phyloP scores from a whole-genome alignment of 2,329 filamentous ascomycete genomes.

The Fusarium setosum region DNA sequence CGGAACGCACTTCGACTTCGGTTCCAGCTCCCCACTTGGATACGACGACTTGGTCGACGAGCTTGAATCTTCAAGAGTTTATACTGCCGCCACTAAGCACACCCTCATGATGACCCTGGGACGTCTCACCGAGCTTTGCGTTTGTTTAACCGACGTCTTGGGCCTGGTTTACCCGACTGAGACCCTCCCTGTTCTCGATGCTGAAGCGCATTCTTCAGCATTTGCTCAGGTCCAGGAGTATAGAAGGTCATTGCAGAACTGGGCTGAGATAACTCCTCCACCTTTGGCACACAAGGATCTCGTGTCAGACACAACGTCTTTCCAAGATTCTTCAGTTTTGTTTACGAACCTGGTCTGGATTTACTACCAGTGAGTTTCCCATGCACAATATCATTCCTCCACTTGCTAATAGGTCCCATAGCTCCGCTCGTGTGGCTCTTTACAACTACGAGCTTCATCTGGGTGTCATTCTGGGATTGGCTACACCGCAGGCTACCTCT shows the following conservation, averaged over 20 bases:
- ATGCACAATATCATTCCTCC: fast-evolving
- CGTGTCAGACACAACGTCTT: neutral
- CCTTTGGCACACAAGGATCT: slow-evolving; percentile 22
- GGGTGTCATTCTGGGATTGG: slow-evolving; percentile 19
- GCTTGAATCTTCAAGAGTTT: slow-evolving; percentile 30
- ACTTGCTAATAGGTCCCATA: neutral
- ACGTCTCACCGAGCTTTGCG: slow-evolving; percentile 27
- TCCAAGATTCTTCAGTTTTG: slow-evolving; percentile 24
- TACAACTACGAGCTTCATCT: slow-evolving; percentile 35
- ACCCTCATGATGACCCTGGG: slow-evolving; percentile 28
- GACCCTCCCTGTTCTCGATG: slow-evolving; percentile 19
- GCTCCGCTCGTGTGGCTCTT: slow-evolving; percentile 27
- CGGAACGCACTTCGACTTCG: slow-evolving; percentile 26
- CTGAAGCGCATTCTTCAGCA: slow-evolving; percentile 13
- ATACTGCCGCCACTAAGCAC: slow-evolving; percentile 30
- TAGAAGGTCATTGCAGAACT: slow-evolving; percentile 10
- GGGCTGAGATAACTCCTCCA: slow-evolving; percentile 20
- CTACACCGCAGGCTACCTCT: neutral
- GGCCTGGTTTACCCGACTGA: slow-evolving; percentile 29
- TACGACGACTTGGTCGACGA: slow-evolving; percentile 32
- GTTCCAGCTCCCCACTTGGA: slow-evolving; percentile 8
- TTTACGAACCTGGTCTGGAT: slow-evolving; percentile 38
- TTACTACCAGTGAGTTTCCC: slow-evolving; percentile 30
- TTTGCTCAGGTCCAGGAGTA: slow-evolving; percentile 24
- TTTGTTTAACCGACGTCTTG: slow-evolving; percentile 27